Conservation (phyloP, 1,139 yeast species). For the Suhomyces bokatorum region DNA sequence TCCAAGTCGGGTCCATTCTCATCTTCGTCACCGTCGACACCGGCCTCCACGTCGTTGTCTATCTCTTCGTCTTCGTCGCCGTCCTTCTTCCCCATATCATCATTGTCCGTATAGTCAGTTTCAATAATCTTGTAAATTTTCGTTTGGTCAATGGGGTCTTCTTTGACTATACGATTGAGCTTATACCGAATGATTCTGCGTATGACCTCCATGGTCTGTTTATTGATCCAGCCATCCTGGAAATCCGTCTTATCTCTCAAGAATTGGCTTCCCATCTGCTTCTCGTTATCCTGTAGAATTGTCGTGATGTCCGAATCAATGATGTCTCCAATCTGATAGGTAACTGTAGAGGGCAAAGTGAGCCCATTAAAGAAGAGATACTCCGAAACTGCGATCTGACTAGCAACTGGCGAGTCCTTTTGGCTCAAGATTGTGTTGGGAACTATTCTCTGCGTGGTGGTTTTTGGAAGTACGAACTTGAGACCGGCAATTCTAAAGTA, state of each 20-base stretch:
- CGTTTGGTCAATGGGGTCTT: constrained; percentile 39
- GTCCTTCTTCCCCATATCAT: constrained; percentile 18
- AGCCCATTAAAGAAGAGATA: constrained; percentile 73
- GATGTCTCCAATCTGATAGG: constrained; percentile 82
- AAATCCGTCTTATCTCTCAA: constrained; percentile 44
- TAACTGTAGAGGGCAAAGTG: constrained; percentile 64
- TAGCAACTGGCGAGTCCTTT: constrained; percentile 2
- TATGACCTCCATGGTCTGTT: constrained; percentile 59
- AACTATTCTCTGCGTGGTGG: constrained; percentile 14
- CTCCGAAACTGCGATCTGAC: constrained; percentile 38
- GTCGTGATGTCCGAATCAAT: constrained; percentile 61
- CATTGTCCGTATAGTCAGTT: constrained; percentile 38
- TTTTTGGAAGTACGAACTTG: constrained; percentile 17
- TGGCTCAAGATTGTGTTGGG: constrained; percentile 19
- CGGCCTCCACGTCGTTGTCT: constrained; percentile 26
- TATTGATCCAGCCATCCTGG: constrained; percentile 76
- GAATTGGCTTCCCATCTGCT: constrained; percentile 39
- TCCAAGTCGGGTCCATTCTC: constrained; percentile 14
- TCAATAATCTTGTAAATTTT: constrained; percentile 47
- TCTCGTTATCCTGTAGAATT: constrained; percentile 41
- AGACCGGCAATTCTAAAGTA: constrained; percentile 62
- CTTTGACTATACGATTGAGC: constrained; percentile 53
- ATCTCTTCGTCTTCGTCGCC: constrained; percentile 22
- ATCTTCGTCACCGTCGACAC: constrained; percentile 22
- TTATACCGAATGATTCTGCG: constrained; percentile 75